Percentiles rank a stretch among this genome's conserved stretches.
Conservation (phyloP, 306 rosid genomes). For the Gillenia trifoliata region DNA sequence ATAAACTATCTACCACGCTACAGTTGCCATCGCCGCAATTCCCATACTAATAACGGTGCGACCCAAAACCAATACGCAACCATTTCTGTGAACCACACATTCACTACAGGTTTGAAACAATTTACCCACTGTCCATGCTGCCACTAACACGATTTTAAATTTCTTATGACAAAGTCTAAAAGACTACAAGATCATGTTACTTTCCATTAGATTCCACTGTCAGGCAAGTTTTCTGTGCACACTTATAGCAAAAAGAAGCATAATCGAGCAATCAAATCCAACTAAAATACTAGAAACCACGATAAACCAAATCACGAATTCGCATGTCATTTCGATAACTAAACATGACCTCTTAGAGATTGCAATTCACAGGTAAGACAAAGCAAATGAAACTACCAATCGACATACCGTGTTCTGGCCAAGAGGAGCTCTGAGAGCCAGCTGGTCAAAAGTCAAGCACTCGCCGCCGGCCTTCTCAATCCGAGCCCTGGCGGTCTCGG, state of each 20-base stretch:
- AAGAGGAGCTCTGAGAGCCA: constrained; percentile 58
- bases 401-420: constrained; percentile 57
- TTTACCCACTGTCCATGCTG: background rate
- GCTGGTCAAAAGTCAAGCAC: constrained; percentile 55
- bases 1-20: background rate
- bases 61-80: background rate
- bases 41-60: background rate
- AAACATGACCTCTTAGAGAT: background rate
- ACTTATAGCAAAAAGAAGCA: background rate
- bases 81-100: background rate
- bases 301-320: too few species aligned
- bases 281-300: background rate
- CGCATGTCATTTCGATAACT: background rate
- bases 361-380: background rate
- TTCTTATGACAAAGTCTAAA: background rate
- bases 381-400: background rate
- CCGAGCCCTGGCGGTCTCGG: constrained; percentile 65
- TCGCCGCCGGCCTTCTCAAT: constrained; percentile 73
- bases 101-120: background rate
- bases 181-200: background rate
- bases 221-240: background rate
- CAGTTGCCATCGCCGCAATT: background rate
- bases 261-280: background rate
- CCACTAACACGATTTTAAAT: background rate
- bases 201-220: background rate